These are phyloP conservation scores for Handroanthus guayacan DNA, from an alignment of 257 asterid genomes.

Conservation along the genomic window DNA sequence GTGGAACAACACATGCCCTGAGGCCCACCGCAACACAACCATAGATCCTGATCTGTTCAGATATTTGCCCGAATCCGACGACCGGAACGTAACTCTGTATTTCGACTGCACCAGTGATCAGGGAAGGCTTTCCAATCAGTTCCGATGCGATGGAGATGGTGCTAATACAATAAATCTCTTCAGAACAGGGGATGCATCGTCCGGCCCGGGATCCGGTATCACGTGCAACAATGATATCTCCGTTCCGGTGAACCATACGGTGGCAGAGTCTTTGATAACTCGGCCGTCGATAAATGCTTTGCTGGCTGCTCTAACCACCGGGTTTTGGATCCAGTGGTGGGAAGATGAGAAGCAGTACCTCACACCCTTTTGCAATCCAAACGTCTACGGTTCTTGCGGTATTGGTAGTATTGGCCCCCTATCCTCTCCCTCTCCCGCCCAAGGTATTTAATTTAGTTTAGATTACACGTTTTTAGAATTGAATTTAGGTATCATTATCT, in stretches of 20 bases:
- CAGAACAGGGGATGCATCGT: not conserved
- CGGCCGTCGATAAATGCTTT: not conserved
- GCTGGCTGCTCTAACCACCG: not conserved
- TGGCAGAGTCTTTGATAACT: not conserved
- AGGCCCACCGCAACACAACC: not conserved
- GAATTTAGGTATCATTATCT: too few species aligned
- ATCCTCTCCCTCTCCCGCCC: too few species aligned
- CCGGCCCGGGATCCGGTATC: not conserved
- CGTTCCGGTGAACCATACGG: constrained; percentile 22
- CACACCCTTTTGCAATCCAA: too few species aligned
- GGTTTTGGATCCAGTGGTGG: constrained; percentile 19
- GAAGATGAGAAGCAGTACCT: not conserved
- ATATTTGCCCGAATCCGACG: not conserved
- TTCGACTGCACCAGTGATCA: constrained; percentile 22
- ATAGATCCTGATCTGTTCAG: constrained; percentile 28
- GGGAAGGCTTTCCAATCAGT: not conserved
- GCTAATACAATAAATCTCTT: too few species aligned
- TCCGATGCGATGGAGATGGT: too few species aligned
- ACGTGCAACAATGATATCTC: not conserved
- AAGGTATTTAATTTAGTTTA: too few species aligned
- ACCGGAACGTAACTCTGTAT: constrained; percentile 36
- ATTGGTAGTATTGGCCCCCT: too few species aligned
- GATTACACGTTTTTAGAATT: too few species aligned
- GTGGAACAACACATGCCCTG: constrained; percentile 23
- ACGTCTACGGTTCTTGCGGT: too few species aligned